phyloP scores from a whole-genome alignment of 139 green algal species.

The Desmodesmus armatus region DNA sequence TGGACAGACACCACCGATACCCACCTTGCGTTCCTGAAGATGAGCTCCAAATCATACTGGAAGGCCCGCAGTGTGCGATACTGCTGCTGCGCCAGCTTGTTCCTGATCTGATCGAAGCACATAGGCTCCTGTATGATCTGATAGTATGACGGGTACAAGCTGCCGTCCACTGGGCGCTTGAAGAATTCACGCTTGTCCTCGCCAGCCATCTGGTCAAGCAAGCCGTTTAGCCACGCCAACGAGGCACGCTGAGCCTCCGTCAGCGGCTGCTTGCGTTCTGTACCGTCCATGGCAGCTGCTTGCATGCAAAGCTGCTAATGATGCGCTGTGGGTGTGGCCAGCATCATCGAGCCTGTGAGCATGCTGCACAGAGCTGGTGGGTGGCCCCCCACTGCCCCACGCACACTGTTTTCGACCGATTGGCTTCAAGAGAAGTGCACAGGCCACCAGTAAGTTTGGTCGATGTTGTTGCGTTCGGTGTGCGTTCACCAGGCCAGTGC shows the following conservation, averaged over 20 bases:
- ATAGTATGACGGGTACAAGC: constrained; percentile 18
- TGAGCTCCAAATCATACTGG: constrained; percentile 63
- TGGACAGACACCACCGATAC: not conserved
- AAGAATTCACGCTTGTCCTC: constrained; percentile 16
- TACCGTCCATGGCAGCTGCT: too few relatives aligned
- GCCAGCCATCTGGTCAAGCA: constrained; percentile 23
- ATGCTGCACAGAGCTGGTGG: too few relatives aligned
- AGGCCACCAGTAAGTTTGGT: too few relatives aligned
- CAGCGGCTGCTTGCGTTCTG: not conserved
- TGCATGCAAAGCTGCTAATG: too few relatives aligned
- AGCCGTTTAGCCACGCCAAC: not conserved
- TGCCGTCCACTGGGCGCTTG: constrained; percentile 47
- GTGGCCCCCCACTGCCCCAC: too few relatives aligned
- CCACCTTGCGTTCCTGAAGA: constrained; percentile 61
- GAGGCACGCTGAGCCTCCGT: not conserved
- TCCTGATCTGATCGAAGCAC: constrained; percentile 62
- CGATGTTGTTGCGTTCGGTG: too few relatives aligned
- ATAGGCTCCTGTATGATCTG: constrained; percentile 66
- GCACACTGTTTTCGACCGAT: too few relatives aligned
- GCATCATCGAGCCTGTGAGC: too few relatives aligned
- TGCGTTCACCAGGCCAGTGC: too few relatives aligned
- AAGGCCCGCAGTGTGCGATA: constrained; percentile 60
- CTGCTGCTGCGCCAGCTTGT: constrained; percentile 50
- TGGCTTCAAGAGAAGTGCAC: too few relatives aligned
- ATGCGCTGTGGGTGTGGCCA: too few relatives aligned